A percentile compares a stretch with the other conserved stretches of the same genome.
Conservation (phyloP, 305 asterid species). For the Rubia balearica region DNA sequence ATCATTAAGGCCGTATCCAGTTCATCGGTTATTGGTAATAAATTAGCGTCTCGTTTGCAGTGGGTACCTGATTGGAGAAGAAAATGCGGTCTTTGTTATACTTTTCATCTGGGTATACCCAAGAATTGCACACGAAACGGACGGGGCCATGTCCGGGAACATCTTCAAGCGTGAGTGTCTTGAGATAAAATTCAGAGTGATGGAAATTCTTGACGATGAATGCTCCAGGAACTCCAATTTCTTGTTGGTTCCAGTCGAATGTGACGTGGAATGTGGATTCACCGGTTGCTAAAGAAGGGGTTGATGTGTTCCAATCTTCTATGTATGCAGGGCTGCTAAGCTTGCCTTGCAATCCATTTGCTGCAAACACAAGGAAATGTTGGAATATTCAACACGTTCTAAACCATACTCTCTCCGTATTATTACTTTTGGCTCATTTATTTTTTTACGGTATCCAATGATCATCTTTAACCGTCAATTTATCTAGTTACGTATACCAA, state of each 20-base stretch:
- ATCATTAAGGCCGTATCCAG: too few relatives aligned
- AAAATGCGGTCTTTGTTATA: constrained; percentile 30
- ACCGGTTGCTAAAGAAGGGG: constrained; percentile 11
- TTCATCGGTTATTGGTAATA: too few relatives aligned
- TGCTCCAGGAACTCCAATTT: constrained; percentile 32
- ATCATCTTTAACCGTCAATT: too few relatives aligned
- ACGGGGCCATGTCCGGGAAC: constrained; percentile 22
- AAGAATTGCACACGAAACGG: constrained; percentile 33
- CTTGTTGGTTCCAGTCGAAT: constrained; percentile 29
- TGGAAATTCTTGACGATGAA: constrained; percentile 26
- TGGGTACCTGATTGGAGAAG: constrained; percentile 33
- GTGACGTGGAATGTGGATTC: constrained; percentile 25
- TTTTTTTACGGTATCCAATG: too few relatives aligned
- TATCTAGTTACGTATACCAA: too few relatives aligned
- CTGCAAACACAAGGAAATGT: constrained; percentile 7
- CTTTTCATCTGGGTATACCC: constrained; percentile 31
- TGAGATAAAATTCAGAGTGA: constrained; percentile 30
- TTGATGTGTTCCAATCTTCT: constrained; percentile 20
- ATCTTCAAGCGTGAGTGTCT: constrained; percentile 29
- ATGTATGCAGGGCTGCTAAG: constrained; percentile 24
- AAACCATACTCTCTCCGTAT: too few relatives aligned
- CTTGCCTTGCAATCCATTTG: constrained; percentile 22
- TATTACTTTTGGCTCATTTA: too few relatives aligned
- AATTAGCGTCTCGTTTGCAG: too few relatives aligned
- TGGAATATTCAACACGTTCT: too few relatives aligned